Evolutionary conservation across 805 yeast genomes (phyloP).

Genomic region (Barnettozyma botsteinii): DNA sequence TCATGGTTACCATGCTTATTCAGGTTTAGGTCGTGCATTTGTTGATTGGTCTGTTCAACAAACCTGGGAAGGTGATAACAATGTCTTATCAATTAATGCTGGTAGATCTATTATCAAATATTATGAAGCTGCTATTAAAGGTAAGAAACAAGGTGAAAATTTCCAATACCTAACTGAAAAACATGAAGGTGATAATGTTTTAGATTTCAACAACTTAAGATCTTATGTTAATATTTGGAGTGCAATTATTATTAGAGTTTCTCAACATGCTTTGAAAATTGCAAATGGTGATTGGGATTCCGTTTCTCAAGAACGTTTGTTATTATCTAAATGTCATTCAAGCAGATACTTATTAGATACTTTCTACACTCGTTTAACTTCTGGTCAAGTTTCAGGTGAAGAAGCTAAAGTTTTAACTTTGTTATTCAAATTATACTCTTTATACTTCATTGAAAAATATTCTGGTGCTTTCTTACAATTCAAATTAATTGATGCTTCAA

Average conservation of each 20-base stretch:
- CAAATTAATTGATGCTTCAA: conserved; percentile 46
- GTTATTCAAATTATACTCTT: conserved; percentile 58
- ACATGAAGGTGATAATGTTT: conserved; percentile 22
- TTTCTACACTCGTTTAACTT: conserved; percentile 25
- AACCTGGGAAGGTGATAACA: conserved; percentile 98
- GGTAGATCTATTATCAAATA: conserved; percentile 62
- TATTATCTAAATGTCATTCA: conserved; percentile 37
- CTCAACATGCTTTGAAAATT: conserved; percentile 27
- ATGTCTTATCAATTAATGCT: conserved; percentile 72
- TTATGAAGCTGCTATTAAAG: conserved; percentile 33
- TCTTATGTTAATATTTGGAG: conserved; percentile 28
- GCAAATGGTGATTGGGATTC: conserved; percentile 30
- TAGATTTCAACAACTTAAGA: conserved; percentile 17
- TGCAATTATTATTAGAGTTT: conserved; percentile 29
- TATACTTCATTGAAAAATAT: conserved; percentile 62
- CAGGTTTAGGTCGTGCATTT: conserved; percentile 84
- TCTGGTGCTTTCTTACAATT: conserved; percentile 67
- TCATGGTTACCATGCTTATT: conserved; percentile 90
- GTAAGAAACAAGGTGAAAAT: conserved; percentile 27
- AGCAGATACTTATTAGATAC: conserved; percentile 32
- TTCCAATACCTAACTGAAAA: conserved; percentile 27
- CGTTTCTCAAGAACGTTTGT: conserved; percentile 33
- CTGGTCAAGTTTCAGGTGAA: conserved; percentile 18
- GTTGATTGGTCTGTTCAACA: conserved; percentile 96
- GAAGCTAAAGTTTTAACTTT: conserved; percentile 45